These are phyloP conservation scores for Globisporangium ultimum DNA, from an alignment of 352 stramenopile genomes.

Conservation along the genomic window DNA sequence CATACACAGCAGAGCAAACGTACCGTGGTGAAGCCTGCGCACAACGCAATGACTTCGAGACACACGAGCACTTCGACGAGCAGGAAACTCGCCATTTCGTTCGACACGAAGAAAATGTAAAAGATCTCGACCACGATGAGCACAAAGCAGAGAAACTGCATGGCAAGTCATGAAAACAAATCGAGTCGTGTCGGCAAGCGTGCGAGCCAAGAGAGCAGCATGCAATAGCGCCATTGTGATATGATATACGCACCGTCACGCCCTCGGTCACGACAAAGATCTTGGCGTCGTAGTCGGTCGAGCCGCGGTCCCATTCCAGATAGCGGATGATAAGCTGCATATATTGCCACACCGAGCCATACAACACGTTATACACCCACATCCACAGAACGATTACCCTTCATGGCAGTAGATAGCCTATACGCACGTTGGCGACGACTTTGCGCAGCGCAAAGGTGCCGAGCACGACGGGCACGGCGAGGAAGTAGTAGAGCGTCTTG, in stretches of 20 bases:
- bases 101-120: slow-evolving; percentile 79
- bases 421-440: slow-evolving; percentile 72
- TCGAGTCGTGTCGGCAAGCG: too few relatives aligned
- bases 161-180: too few relatives aligned
- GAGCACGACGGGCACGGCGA: slow-evolving; percentile 67
- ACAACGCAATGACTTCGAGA: slow-evolving; percentile 56
- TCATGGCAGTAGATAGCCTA: not conserved
- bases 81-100: slow-evolving; percentile 55
- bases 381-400: not conserved
- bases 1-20: not conserved
- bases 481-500: slow-evolving; percentile 49
- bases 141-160: slow-evolving; percentile 61
- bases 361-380: slow-evolving; percentile 1
- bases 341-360: not conserved
- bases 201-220: not conserved
- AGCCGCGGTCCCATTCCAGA: slow-evolving; percentile 71
- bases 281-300: slow-evolving; percentile 62
- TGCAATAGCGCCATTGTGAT: not conserved
- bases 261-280: slow-evolving; percentile 80
- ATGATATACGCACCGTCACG: slow-evolving; percentile 36
- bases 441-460: slow-evolving; percentile 68
- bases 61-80: slow-evolving; percentile 66
- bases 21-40: slow-evolving; percentile 70
- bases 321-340: slow-evolving; percentile 65
- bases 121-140: slow-evolving; percentile 80